A percentile compares a stretch with the other conserved stretches of the same genome.
These are phyloP conservation scores for Ensete glaucum DNA, from an alignment of 176 grass and related monocot genomes.

Conservation along the genomic window DNA sequence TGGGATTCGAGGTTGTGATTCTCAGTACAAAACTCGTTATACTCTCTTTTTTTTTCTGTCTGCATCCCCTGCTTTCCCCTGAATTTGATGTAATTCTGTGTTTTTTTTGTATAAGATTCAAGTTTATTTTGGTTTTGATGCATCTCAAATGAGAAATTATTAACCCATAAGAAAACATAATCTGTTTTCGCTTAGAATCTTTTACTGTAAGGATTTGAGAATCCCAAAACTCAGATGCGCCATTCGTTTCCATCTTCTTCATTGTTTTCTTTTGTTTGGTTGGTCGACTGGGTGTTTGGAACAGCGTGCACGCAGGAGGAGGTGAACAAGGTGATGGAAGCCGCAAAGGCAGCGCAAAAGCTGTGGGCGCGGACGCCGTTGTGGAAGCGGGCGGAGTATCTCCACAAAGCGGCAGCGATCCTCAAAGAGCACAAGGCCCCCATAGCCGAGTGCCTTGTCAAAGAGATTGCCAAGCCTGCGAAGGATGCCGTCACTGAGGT, in stretches of 20 bases:
- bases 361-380: slow-evolving; percentile 67
- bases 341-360: slow-evolving; percentile 69
- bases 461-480: slow-evolving; percentile 96
- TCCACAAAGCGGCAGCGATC: slow-evolving; percentile 87
- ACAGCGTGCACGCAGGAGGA: slow-evolving; percentile 96
- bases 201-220: too few relatives aligned
- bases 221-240: too few relatives aligned
- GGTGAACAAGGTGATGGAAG: slow-evolving; percentile 95
- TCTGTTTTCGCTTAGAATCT: too few relatives aligned
- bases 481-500: slow-evolving; percentile 93
- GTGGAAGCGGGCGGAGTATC: slow-evolving; percentile 86
- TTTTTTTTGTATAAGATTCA: too few relatives aligned
- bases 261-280: slow-evolving; percentile 4
- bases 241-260: background rate
- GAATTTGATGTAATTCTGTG: too few relatives aligned
- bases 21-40: too few relatives aligned
- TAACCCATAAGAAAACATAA: too few relatives aligned
- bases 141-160: too few relatives aligned
- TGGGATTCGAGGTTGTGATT: too few relatives aligned
- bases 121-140: too few relatives aligned
- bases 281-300: background rate
- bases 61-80: too few relatives aligned
- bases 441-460: slow-evolving; percentile 81
- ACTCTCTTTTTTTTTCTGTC: too few relatives aligned
- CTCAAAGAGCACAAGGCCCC: slow-evolving; percentile 77